Evolutionary conservation across 441 rosid species (phyloP).

Genomic region (Corymbia calophylla): DNA sequence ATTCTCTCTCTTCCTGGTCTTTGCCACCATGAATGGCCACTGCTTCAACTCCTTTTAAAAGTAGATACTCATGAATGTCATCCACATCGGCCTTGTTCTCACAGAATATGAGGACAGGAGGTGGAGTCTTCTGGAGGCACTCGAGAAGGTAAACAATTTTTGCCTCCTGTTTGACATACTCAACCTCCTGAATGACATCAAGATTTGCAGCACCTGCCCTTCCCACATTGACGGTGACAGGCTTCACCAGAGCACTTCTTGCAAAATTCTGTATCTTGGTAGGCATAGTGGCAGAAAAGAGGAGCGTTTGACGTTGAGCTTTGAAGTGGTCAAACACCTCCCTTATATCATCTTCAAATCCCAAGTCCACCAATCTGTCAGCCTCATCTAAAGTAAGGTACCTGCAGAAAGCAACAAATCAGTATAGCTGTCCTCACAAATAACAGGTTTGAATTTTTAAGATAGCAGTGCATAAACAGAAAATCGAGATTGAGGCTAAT

Average conservation of each 20-base stretch:
- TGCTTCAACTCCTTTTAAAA: slow-evolving; percentile 89
- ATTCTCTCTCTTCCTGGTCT: slow-evolving; percentile 93
- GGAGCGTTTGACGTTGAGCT: slow-evolving; percentile 87
- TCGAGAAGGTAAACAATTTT: slow-evolving; percentile 94
- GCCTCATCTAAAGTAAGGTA: slow-evolving; percentile 94
- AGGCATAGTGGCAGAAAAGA: slow-evolving; percentile 96
- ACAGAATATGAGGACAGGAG: slow-evolving; percentile 85
- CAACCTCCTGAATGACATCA: slow-evolving; percentile 93
- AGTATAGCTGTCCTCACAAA: not conserved
- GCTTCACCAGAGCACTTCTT: slow-evolving; percentile 82
- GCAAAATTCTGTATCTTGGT: slow-evolving; percentile 91
- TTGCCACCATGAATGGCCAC: slow-evolving; percentile 92
- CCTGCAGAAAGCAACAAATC: slow-evolving; percentile 29
- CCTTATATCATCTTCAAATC: slow-evolving; percentile 93
- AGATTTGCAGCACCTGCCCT: slow-evolving; percentile 98
- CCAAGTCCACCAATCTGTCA: slow-evolving; percentile 91
- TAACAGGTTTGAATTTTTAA: not conserved
- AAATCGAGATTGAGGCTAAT: not conserved
- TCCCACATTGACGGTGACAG: slow-evolving; percentile 81
- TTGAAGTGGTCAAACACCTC: slow-evolving; percentile 93
- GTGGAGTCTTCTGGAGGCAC: slow-evolving; percentile 90
- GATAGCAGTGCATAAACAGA: not conserved
- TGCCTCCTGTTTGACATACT: slow-evolving; percentile 94
- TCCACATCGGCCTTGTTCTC: slow-evolving; percentile 96
- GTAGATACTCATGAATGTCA: slow-evolving; percentile 84